phyloP scores from a whole-genome alignment of 129 eudicot genomes.

The Sambucus nigra region DNA sequence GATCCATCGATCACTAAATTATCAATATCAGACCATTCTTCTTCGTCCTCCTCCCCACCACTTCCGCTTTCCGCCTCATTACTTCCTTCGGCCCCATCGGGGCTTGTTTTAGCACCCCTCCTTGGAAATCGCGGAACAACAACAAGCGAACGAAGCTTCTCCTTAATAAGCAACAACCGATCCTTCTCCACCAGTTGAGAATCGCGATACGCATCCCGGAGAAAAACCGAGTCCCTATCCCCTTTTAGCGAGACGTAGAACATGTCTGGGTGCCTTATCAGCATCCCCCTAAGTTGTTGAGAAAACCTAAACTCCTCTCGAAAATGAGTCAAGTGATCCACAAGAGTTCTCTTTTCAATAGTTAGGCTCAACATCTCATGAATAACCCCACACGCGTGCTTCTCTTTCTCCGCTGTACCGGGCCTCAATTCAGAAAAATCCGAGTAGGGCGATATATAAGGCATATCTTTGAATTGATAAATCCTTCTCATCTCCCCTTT shows the following conservation, averaged over 20 bases:
- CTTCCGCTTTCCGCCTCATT: constrained; percentile 28
- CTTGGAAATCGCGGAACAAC: constrained; percentile 49
- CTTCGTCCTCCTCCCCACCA: constrained; percentile 43
- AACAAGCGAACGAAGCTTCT: constrained; percentile 86
- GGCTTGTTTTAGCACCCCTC: constrained; percentile 27
- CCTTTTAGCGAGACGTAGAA: constrained; percentile 91
- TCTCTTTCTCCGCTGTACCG: constrained; percentile 77
- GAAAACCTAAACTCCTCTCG: constrained; percentile 92
- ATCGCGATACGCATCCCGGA: constrained; percentile 85
- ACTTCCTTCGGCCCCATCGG: constrained; percentile 21
- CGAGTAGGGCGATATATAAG: constrained; percentile 82
- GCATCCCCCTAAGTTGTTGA: constrained; percentile 90
- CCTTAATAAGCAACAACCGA: constrained; percentile 64
- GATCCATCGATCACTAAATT: constrained; percentile 33
- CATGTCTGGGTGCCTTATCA: constrained; percentile 98
- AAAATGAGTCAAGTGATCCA: constrained; percentile 87
- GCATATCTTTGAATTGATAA: constrained; percentile 63
- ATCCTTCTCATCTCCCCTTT: constrained; percentile 88
- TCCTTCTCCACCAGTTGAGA: constrained; percentile 82
- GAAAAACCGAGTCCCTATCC: constrained; percentile 91
- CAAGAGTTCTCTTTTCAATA: constrained; percentile 78
- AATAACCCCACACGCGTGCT: constrained; percentile 86
- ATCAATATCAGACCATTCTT: constrained; percentile 76
- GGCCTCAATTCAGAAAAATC: constrained; percentile 69
- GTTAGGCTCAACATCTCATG: constrained; percentile 90